Base-by-base conservation (phyloP, 2,329 filamentous ascomycete species). In the Calonectria henricotiae region DNA sequence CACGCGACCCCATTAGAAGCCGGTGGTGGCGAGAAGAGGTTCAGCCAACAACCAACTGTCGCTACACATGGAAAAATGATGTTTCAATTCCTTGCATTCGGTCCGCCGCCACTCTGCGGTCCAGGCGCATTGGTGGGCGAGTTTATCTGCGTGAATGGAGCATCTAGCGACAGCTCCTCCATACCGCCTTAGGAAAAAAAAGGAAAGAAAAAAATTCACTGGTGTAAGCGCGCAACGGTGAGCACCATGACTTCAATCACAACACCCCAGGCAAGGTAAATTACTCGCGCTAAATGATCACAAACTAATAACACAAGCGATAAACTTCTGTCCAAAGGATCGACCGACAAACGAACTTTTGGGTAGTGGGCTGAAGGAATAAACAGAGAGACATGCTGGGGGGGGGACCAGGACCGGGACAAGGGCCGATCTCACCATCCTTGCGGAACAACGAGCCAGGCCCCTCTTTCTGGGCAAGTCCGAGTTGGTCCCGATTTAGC, bases 401-500 rank as follows among this genome's bases (percentile, higher is more conserved):
- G 49, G 58, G 32, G 20, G 25, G 20, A 20, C 20, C 20, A 7
- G 39, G 49, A 23, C 62, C 30, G 32, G 62, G 67, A 61, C 62
- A 54, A 60, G 46, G 67, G 62, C 41, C 67, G 67, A 69, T 69
- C 67, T 69, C 55, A 69, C 67, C 62, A 65, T 23, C 55, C 67
- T 41, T 65, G 55, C 37, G n/a, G 23, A 37, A 61, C 46, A 65
- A 55, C 47, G 39, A 65, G 32, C 63, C 25, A 62, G 67, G 55
- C 67, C 67, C 61, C 39, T 63, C 37, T 46, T 46, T 49, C 20
- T 58, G 65, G 41, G 70, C 39, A 74, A 68, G 74, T 69, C 58
- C 63, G 67, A 54, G 70, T 69, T 69, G 67, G 35, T 68, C 67
- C 54, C 70, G 70, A 75, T 69, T 76, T 65, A 70, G 69, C 69